Conservation (phyloP, 116 monocot species). For the Dioscorea cayenensis region DNA sequence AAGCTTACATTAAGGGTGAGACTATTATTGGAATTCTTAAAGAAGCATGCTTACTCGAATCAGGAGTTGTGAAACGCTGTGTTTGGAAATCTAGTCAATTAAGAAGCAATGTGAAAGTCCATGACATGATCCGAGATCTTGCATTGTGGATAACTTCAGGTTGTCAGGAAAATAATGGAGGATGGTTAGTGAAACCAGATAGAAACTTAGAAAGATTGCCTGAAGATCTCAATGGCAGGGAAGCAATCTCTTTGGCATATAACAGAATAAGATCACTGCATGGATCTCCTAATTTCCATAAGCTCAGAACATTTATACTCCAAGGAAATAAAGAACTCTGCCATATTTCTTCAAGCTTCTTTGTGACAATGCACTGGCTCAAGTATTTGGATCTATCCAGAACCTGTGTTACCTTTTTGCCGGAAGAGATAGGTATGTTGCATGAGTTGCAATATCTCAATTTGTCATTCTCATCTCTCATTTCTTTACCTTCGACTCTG, state of each 20-base stretch:
- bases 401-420: conserved; percentile 7
- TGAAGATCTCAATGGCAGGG: conserved; percentile 10
- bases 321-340: too few relatives aligned
- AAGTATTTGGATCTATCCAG: conserved; percentile 20
- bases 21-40: conserved; percentile 13
- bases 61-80: neutral
- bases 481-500: conserved; percentile 11
- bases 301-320: too few relatives aligned
- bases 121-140: conserved; percentile 30
- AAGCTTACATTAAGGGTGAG: conserved; percentile 17
- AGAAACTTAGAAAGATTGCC: neutral
- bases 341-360: neutral
- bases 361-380: conserved; percentile 3
- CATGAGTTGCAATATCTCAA: conserved; percentile 22
- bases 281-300: too few relatives aligned
- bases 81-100: too few relatives aligned
- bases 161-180: conserved; percentile 3
- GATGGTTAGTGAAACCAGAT: conserved; percentile 19
- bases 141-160: conserved; percentile 39
- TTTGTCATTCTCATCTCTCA: conserved; percentile 12
- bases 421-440: conserved; percentile 8
- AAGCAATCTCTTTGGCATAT: conserved; percentile 13
- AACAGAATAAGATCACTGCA: too few relatives aligned
- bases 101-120: conserved; percentile 18
- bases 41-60: conserved; percentile 29